Conservation (phyloP, 768 basidiomycete genomes). For the Galerina sulciceps region DNA sequence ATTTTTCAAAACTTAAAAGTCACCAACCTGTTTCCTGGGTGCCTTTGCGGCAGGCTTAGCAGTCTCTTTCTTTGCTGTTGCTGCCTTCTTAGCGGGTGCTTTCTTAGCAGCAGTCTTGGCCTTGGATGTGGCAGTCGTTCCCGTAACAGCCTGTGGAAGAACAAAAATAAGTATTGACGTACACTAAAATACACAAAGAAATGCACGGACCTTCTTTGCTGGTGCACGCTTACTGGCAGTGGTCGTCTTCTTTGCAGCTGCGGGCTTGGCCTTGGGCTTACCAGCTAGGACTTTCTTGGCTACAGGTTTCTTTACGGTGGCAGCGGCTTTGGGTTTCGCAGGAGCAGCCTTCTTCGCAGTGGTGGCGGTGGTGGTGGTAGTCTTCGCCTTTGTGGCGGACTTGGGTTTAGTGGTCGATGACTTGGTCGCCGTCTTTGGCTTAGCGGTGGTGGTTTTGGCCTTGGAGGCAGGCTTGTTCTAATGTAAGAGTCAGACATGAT, state of each 20-base stretch:
- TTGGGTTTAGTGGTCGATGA: constrained; percentile 30
- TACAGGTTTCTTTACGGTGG: constrained; percentile 30
- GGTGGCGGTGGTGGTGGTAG: constrained; percentile 27
- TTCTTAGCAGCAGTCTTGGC: constrained; percentile 48
- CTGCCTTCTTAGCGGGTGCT: constrained; percentile 35
- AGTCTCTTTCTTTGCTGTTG: constrained; percentile 32
- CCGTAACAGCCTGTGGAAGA: constrained; percentile 39
- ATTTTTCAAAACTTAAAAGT: background rate
- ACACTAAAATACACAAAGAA: background rate
- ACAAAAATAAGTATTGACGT: constrained; percentile 10
- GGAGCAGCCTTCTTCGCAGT: constrained; percentile 34
- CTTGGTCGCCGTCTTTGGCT: constrained; percentile 35
- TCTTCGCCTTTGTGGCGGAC: constrained; percentile 29
- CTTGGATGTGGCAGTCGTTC: constrained; percentile 43
- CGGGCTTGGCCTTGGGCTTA: constrained; percentile 41
- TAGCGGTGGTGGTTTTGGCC: constrained; percentile 31
- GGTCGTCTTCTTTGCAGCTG: constrained; percentile 40
- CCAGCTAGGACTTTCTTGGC: constrained; percentile 40
- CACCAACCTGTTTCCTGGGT: constrained; percentile 40
- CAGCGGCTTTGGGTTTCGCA: constrained; percentile 13
- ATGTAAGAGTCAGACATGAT: background rate
- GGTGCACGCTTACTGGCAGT: constrained; percentile 38
- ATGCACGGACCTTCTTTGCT: constrained; percentile 41
- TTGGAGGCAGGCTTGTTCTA: constrained; percentile 39
- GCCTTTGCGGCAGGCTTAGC: constrained; percentile 37